Percentiles rank a stretch among this genome's conserved stretches.
Evolutionary conservation across 2,329 filamentous ascomycete genomes (phyloP).

Genomic region (Monilinia fructigena): DNA sequence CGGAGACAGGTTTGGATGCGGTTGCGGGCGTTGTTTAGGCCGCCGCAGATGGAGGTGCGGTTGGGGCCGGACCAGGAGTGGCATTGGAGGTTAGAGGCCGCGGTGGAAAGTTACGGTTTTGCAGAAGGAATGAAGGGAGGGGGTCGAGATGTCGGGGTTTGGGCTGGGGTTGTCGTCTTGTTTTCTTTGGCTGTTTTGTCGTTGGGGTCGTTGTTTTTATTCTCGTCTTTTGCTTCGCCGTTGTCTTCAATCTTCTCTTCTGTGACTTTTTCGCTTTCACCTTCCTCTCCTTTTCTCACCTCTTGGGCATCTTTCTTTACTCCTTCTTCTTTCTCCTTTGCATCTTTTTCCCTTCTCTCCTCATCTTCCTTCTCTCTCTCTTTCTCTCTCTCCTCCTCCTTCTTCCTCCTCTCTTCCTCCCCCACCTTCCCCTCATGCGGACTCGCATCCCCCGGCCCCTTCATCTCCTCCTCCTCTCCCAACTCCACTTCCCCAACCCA

Average conservation of each 20-base stretch:
- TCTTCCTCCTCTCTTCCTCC: neutral
- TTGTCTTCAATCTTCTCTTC: neutral
- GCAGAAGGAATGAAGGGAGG: slow-evolving; percentile 23
- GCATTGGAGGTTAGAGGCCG: slow-evolving; percentile 34
- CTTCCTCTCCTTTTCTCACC: too few species aligned
- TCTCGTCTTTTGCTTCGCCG: neutral
- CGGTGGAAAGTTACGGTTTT: slow-evolving; percentile 27
- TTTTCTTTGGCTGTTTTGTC: too few species aligned
- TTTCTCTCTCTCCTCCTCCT: neutral
- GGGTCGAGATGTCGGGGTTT: too few species aligned
- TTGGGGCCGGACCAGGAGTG: slow-evolving; percentile 28
- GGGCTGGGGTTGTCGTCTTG: too few species aligned
- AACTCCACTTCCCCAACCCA: neutral
- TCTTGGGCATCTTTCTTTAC: neutral
- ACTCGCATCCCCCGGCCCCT: too few species aligned
- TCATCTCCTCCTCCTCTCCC: neutral
- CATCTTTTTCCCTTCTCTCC: neutral
- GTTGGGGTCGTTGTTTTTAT: too few species aligned
- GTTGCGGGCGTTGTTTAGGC: slow-evolving; percentile 33
- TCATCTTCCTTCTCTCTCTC: neutral
- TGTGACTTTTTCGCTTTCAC: neutral
- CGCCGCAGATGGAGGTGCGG: slow-evolving; percentile 28
- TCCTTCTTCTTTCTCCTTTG: neutral
- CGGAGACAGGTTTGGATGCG: slow-evolving; percentile 33
- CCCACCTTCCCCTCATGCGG: neutral